Percentiles rank a stretch among this genome's conserved stretches.
Conservation (phyloP, 2,329 filamentous ascomycete genomes). For the Cercospora sesami region DNA sequence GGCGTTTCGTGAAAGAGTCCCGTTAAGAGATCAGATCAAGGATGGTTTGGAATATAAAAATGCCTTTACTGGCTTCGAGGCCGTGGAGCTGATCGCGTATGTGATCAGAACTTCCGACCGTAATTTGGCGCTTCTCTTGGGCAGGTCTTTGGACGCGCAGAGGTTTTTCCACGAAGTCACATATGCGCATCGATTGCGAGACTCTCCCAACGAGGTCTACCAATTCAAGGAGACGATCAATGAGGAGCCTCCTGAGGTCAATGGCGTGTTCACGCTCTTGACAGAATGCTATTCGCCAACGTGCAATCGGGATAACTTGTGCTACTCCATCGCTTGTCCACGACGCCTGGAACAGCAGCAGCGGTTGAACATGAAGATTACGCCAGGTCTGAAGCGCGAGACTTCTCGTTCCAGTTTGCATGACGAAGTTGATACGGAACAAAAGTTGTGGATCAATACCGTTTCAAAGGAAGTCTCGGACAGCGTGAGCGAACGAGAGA, state of each 20-base stretch:
- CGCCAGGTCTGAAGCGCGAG: constrained; percentile 76
- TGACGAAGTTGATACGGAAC: constrained; percentile 83
- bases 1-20: constrained; percentile 86
- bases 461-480: constrained; percentile 94
- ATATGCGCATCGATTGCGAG: constrained; percentile 91
- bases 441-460: constrained; percentile 99
- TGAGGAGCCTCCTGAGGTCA: constrained; percentile 81
- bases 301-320: constrained; percentile 90
- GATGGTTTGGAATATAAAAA: constrained; percentile 97
- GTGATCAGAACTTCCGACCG: constrained; percentile 97
- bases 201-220: constrained; percentile 93
- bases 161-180: constrained; percentile 99
- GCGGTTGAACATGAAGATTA: constrained; percentile 86
- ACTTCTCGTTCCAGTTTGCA: constrained; percentile 72
- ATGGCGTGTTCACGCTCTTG: constrained; percentile 92
- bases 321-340: constrained; percentile 97
- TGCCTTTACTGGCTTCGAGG: constrained; percentile 91
- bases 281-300: constrained; percentile 98
- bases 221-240: constrained; percentile 92
- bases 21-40: constrained; percentile 84
- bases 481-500: constrained; percentile 82
- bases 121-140: constrained; percentile 86
- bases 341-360: constrained; percentile 92
- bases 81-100: constrained; percentile 90
- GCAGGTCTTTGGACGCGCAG: constrained; percentile 89